These are phyloP conservation scores for Candida qinlingensis DNA, from an alignment of 805 yeast species.

Conservation along the genomic window DNA sequence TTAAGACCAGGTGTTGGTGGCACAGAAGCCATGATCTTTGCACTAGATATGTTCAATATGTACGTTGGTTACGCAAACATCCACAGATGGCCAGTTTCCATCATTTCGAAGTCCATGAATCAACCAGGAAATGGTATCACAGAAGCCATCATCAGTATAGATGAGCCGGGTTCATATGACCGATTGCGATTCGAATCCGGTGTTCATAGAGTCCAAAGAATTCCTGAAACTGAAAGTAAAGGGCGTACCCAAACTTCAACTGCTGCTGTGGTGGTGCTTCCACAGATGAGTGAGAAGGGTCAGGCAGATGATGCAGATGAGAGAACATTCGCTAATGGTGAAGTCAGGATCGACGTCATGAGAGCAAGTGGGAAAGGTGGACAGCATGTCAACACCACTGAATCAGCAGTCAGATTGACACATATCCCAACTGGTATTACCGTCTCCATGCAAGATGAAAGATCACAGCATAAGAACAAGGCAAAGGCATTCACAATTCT, in stretches of 20 bases:
- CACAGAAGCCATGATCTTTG: slow-evolving; percentile 82
- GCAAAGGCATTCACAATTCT: slow-evolving; percentile 86
- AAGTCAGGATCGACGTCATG: slow-evolving; percentile 93
- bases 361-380: slow-evolving; percentile 97
- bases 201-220: slow-evolving; percentile 91
- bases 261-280: slow-evolving; percentile 90
- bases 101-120: slow-evolving; percentile 52
- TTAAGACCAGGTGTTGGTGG: slow-evolving; percentile 97
- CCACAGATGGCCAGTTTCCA: slow-evolving; percentile 60
- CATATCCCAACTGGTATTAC: slow-evolving; percentile 89
- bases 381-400: slow-evolving; percentile 96
- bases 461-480: slow-evolving; percentile 91
- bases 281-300: slow-evolving; percentile 61
- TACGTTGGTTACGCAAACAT: slow-evolving; percentile 64
- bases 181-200: slow-evolving; percentile 82
- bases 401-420: slow-evolving; percentile 89
- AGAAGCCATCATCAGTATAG: slow-evolving; percentile 72
- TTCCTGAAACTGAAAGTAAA: slow-evolving; percentile 89
- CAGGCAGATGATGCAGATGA: slow-evolving; percentile 47
- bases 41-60: slow-evolving; percentile 77
- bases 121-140: slow-evolving; percentile 62
- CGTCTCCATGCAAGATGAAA: slow-evolving; percentile 88
- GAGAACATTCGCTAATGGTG: slow-evolving; percentile 76
- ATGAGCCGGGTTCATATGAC: slow-evolving; percentile 73
- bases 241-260: slow-evolving; percentile 96